Percentiles rank a stretch among this genome's conserved stretches.
Evolutionary conservation across 805 yeast genomes (phyloP).

Genomic region (Cyberlindnera galapagoensis): DNA sequence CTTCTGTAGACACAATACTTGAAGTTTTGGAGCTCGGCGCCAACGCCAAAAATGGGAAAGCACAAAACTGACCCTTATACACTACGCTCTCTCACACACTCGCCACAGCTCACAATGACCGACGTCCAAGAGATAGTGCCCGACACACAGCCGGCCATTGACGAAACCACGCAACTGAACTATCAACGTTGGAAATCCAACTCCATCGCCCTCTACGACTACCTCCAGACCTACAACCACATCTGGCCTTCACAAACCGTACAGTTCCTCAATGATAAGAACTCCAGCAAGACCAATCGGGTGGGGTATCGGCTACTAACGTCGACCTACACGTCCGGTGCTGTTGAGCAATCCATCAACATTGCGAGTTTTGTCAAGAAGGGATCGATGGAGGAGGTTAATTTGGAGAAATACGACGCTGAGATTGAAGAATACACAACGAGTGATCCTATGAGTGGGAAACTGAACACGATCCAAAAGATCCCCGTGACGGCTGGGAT

Average conservation of each 20-base stretch:
- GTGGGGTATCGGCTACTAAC: slow-evolving; percentile 45
- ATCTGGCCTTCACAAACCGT: slow-evolving; percentile 69
- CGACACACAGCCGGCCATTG: slow-evolving; percentile 8
- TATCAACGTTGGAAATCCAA: slow-evolving; percentile 68
- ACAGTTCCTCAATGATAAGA: slow-evolving; percentile 54
- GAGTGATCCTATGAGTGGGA: slow-evolving; percentile 25
- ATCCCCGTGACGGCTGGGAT: slow-evolving; percentile 69
- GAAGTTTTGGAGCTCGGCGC: too few relatives aligned
- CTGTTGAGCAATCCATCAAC: slow-evolving; percentile 42
- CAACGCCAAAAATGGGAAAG: too few relatives aligned
- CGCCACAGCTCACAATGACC: too few relatives aligned
- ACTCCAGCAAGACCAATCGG: too few relatives aligned
- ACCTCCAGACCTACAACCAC: slow-evolving; percentile 60
- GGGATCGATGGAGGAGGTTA: slow-evolving; percentile 12
- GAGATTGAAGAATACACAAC: slow-evolving; percentile 29
- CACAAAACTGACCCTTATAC: too few relatives aligned
- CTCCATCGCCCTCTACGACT: slow-evolving; percentile 67
- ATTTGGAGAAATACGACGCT: slow-evolving; percentile 30
- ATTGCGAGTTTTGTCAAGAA: slow-evolving; percentile 28
- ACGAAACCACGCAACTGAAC: slow-evolving; percentile 12
- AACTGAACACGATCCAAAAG: slow-evolving; percentile 43
- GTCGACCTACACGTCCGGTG: slow-evolving; percentile 62
- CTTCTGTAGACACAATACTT: too few relatives aligned
- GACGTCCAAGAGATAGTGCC: too few relatives aligned
- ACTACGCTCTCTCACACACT: too few relatives aligned